Conservation (phyloP, 2,329 filamentous ascomycete species). For the Aspergillus nomiae region DNA sequence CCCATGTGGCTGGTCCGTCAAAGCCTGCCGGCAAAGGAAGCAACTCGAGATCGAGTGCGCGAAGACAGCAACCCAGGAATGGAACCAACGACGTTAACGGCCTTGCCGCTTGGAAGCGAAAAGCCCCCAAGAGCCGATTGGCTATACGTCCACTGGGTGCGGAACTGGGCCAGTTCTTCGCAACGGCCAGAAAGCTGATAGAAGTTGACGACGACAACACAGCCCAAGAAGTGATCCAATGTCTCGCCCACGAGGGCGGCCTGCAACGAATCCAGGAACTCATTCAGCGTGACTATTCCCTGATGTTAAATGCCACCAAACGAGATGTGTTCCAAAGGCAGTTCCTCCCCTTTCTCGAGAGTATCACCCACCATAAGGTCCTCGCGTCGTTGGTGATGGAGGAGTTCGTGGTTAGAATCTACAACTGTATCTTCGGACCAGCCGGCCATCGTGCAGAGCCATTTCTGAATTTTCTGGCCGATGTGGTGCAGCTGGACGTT, state of each 20-base stretch:
- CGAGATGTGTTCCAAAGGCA: conserved; percentile 23
- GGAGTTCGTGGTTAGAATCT: conserved; percentile 45
- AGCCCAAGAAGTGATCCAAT: conserved; percentile 31
- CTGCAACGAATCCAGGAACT: conserved; percentile 31
- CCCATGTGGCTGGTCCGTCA: background rate
- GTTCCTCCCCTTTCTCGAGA: conserved; percentile 45
- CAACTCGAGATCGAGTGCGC: background rate
- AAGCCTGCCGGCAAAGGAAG: background rate
- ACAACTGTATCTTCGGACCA: conserved; percentile 47
- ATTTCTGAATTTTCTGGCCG: conserved; percentile 36
- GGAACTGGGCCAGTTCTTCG: conserved; percentile 24
- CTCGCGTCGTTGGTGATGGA: conserved; percentile 47
- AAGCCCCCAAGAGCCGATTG: background rate
- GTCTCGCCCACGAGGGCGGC: conserved; percentile 32
- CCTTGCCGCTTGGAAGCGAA: conserved; percentile 10
- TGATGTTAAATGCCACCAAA: conserved; percentile 6
- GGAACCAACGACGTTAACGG: background rate
- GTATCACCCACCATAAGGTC: conserved; percentile 45
- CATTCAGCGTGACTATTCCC: conserved; percentile 10
- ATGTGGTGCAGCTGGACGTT: conserved; percentile 16
- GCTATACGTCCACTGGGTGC: background rate
- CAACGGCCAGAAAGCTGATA: conserved; percentile 26
- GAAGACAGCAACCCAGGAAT: background rate
- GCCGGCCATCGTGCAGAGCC: conserved; percentile 38
- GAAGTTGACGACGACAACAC: conserved; percentile 20